Evolutionary conservation across 73 alveolate species (phyloP).

Genomic region (Paraurostyla sp.): DNA sequence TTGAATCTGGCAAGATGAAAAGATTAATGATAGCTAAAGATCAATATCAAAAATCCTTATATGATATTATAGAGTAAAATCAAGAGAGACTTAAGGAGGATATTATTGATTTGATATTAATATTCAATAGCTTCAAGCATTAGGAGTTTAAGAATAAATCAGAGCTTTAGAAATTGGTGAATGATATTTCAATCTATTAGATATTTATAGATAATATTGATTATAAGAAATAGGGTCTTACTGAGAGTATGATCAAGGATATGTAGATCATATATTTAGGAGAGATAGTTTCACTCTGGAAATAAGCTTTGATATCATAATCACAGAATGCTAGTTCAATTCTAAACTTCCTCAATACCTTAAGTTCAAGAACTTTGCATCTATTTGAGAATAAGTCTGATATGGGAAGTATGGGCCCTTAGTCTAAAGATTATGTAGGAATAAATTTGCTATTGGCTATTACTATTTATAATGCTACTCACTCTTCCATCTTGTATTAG

Average conservation of each 20-base stretch:
- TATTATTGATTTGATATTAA: not conserved
- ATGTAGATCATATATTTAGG: constrained; percentile 2
- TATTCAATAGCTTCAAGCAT: not conserved
- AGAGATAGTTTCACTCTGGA: constrained; percentile 6
- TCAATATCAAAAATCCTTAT: constrained; percentile 1
- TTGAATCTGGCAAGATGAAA: constrained; percentile 52
- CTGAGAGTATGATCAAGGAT: constrained; percentile 17
- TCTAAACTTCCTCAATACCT: constrained; percentile 15
- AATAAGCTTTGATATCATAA: not conserved
- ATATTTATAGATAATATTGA: constrained; percentile 42
- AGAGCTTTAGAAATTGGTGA: not conserved
- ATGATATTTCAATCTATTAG: constrained; percentile 6
- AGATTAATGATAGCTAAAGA: constrained; percentile 10
- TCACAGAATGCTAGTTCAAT: not conserved
- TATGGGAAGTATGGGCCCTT: not conserved
- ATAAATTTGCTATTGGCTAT: constrained; percentile 44
- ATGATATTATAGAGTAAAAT: constrained; percentile 29
- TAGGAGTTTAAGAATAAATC: not conserved
- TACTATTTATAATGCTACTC: constrained; percentile 31
- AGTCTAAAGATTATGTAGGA: constrained; percentile 50
- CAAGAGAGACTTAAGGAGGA: not conserved
- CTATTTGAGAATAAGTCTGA: constrained; percentile 29
- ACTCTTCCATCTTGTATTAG: not conserved
- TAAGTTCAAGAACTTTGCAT: constrained; percentile 45
- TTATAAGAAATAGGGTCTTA: constrained; percentile 25